Percentiles rank a stretch among this genome's conserved stretches.
Conservation (phyloP, 176 grass and related monocot genomes). For the Saccharum spontaneum region DNA sequence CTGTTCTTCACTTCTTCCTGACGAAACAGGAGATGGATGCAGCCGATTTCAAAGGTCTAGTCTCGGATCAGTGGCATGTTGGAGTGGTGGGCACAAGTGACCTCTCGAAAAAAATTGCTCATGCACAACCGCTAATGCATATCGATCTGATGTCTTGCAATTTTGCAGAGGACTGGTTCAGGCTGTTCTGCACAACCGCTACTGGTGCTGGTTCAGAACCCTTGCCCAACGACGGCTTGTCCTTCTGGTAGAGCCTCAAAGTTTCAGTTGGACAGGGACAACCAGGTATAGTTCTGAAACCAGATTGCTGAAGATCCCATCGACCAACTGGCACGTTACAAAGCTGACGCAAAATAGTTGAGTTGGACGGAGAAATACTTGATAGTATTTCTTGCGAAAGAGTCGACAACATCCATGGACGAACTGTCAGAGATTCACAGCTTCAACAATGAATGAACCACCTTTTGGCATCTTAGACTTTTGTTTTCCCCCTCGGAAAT, state of each 20-base stretch:
- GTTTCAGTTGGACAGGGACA: slow-evolving; percentile 35
- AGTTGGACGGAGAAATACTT: slow-evolving; percentile 22
- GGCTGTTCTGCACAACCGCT: slow-evolving; percentile 48
- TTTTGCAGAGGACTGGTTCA: slow-evolving; percentile 54
- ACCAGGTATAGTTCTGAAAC: slow-evolving; percentile 23
- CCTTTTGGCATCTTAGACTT: background rate
- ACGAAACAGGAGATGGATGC: slow-evolving; percentile 77
- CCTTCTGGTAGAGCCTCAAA: slow-evolving; percentile 5
- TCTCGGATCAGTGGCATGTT: slow-evolving; percentile 90
- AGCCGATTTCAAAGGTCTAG: slow-evolving; percentile 71
- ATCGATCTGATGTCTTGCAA: slow-evolving; percentile 18
- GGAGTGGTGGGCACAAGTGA: slow-evolving; percentile 68
- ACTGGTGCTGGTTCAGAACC: slow-evolving; percentile 80
- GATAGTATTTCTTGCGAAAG: slow-evolving; percentile 19
- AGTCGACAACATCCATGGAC: background rate
- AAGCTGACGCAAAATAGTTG: slow-evolving; percentile 2
- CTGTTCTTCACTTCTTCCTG: background rate
- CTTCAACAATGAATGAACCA: background rate
- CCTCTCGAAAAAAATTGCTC: slow-evolving; percentile 6
- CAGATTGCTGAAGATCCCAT: background rate
- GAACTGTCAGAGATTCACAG: background rate
- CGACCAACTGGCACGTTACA: slow-evolving; percentile 18
- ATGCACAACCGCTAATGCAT: background rate
- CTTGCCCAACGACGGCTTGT: slow-evolving; percentile 36
- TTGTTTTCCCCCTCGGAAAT: background rate